These are phyloP conservation scores for Daldinia vernicosa DNA, from an alignment of 495 filamentous ascomycete species.

Conservation along the genomic window DNA sequence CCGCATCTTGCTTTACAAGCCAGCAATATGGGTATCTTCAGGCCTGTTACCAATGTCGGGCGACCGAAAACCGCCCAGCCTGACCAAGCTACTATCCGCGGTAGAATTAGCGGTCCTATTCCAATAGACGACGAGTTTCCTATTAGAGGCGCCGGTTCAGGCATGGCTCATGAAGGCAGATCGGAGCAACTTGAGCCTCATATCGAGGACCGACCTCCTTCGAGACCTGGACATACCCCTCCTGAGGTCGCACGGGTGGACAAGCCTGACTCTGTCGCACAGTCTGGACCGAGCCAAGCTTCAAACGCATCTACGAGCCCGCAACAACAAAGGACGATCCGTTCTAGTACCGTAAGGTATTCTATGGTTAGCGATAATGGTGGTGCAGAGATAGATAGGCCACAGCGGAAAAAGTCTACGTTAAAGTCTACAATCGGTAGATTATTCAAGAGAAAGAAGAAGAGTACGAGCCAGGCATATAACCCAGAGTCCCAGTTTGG, in stretches of 20 bases:
- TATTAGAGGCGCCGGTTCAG: conserved; percentile 51
- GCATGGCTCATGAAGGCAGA: conserved; percentile 40
- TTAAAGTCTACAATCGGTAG: conserved; percentile 58
- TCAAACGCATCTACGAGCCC: conserved; percentile 35
- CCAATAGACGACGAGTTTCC: conserved; percentile 63
- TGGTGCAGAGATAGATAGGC: conserved; percentile 46
- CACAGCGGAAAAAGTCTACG: conserved; percentile 60
- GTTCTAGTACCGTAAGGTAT: conserved; percentile 51
- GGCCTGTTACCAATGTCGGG: conserved; percentile 50
- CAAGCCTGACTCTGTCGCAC: conserved; percentile 43
- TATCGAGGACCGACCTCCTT: conserved; percentile 51
- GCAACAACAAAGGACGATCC: conserved; percentile 48
- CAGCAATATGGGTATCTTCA: conserved; percentile 49
- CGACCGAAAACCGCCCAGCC: conserved; percentile 52
- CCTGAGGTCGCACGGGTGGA: conserved; percentile 41
- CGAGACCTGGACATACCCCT: conserved; percentile 51
- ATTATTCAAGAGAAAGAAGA: conserved; percentile 61
- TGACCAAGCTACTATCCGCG: conserved; percentile 52
- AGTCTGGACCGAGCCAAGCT: conserved; percentile 42
- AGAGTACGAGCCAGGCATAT: conserved; percentile 44
- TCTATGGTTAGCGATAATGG: conserved; percentile 55
- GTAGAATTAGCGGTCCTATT: conserved; percentile 63
- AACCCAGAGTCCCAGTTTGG: conserved; percentile 34
- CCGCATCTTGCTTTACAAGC: neutral
- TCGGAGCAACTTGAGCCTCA: conserved; percentile 29